Evolutionary conservation across 2,329 filamentous ascomycete species (phyloP).

Genomic region (Ceratocystis variospora): DNA sequence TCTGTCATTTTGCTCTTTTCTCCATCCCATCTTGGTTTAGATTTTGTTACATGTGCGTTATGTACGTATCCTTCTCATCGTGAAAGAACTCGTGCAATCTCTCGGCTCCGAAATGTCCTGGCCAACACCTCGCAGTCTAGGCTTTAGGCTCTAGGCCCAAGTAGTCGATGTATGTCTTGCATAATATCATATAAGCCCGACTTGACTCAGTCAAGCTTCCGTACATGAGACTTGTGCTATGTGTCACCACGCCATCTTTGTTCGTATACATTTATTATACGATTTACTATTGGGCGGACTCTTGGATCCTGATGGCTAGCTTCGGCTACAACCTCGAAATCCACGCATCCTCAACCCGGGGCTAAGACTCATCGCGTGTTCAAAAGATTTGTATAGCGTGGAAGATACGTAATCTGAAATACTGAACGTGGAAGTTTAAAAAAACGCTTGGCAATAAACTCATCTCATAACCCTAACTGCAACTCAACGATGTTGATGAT

Average conservation of each 20-base stretch:
- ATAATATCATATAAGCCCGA: neutral
- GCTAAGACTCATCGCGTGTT: neutral
- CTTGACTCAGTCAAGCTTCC: neutral
- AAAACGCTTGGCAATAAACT: slow-evolving; percentile 17
- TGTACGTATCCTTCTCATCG: neutral
- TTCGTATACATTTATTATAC: neutral
- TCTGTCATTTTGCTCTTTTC: neutral
- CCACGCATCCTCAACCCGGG: neutral
- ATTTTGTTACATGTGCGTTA: neutral
- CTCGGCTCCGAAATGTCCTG: neutral
- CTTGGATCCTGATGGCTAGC: neutral
- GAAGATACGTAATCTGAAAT: slow-evolving; percentile 9
- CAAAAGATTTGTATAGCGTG: slow-evolving; percentile 5
- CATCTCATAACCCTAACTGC: slow-evolving; percentile 6
- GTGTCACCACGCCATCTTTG: neutral
- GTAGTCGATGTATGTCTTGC: neutral
- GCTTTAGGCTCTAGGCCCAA: neutral
- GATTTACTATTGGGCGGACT: neutral
- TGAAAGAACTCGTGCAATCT: neutral
- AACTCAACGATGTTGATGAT: neutral
- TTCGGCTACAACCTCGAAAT: neutral
- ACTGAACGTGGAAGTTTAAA: slow-evolving; percentile 18
- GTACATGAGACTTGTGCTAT: neutral
- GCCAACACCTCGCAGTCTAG: neutral
- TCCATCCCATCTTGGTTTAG: neutral